These are phyloP conservation scores for Yamadazyma triangularis DNA, from an alignment of 1,139 yeast genomes.

Conservation along the genomic window DNA sequence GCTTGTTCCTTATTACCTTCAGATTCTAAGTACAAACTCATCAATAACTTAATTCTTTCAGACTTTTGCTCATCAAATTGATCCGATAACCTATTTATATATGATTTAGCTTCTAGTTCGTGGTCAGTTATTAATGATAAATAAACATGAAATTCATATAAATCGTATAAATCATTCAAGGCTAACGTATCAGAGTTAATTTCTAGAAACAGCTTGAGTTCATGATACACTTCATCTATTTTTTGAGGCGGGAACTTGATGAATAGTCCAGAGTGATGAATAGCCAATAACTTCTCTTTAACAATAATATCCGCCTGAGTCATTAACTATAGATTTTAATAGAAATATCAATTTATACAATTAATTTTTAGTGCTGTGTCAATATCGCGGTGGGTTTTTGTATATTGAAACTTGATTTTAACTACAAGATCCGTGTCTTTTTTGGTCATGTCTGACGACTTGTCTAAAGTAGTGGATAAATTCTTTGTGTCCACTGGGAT, in stretches of 20 bases:
- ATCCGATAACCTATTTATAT: constrained; percentile 62
- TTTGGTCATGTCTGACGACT: constrained; percentile 9
- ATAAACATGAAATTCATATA: constrained; percentile 71
- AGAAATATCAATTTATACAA: too few species aligned
- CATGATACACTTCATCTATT: constrained; percentile 25
- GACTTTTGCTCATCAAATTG: constrained; percentile 44
- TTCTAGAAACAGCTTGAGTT: constrained; percentile 28
- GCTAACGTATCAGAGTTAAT: constrained; percentile 25
- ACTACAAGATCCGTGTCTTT: too few species aligned
- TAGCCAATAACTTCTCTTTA: constrained; percentile 21
- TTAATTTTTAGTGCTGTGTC: too few species aligned
- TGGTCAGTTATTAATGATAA: constrained; percentile 58
- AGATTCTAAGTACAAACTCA: constrained; percentile 55
- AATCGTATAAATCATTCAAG: constrained; percentile 50
- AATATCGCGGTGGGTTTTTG: too few species aligned
- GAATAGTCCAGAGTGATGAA: constrained; percentile 32
- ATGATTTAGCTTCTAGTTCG: constrained; percentile 66
- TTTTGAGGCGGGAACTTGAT: constrained; percentile 33
- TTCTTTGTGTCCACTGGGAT: constrained; percentile 13
- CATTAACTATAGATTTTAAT: too few species aligned
- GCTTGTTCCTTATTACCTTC: constrained; percentile 36
- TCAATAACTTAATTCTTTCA: constrained; percentile 55
- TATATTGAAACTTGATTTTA: too few species aligned
- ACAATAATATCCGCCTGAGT: constrained; percentile 4
- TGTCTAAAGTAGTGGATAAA: constrained; percentile 10